Percentiles rank a stretch among this genome's conserved stretches.
Evolutionary conservation across 352 stramenopile species (phyloP).

Genomic region (Phytophthora aleatoria): DNA sequence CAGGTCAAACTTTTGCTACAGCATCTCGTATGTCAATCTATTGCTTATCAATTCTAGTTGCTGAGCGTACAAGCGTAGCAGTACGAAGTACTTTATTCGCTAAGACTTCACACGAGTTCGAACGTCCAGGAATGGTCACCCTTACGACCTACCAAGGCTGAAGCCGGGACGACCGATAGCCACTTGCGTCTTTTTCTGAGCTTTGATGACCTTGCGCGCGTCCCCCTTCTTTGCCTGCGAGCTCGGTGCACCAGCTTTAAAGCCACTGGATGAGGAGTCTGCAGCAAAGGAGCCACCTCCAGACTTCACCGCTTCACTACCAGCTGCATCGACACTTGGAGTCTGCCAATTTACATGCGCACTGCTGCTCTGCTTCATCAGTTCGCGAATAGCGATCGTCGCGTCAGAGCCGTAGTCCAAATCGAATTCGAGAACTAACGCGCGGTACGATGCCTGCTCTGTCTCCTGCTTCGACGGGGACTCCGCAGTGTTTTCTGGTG

Average conservation of each 20-base stretch:
- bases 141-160: constrained; percentile 74
- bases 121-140: too few relatives aligned
- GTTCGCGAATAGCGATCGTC: constrained; percentile 93
- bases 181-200: constrained; percentile 78
- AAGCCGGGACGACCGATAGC: constrained; percentile 82
- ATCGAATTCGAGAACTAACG: constrained; percentile 63
- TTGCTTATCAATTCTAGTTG: constrained; percentile 3
- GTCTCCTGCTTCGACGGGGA: constrained; percentile 9
- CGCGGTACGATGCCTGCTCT: constrained; percentile 32
- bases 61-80: neutral
- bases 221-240: constrained; percentile 45
- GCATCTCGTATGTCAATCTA: constrained; percentile 6
- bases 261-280: neutral
- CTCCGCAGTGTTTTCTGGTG: neutral
- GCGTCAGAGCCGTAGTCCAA: constrained; percentile 83
- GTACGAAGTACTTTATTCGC: neutral
- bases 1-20: constrained; percentile 1
- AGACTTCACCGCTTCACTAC: constrained; percentile 6
- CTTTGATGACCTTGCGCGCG: constrained; percentile 51
- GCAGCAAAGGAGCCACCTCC: constrained; percentile 5
- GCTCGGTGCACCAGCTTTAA: constrained; percentile 3
- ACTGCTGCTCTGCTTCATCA: constrained; percentile 94
- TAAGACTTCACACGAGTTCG: too few relatives aligned
- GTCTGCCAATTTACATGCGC: constrained; percentile 70
- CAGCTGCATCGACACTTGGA: constrained; percentile 1